Evolutionary conservation across 2,329 filamentous ascomycete species (phyloP).

Genomic region (Ophiostoma himal-ulmi): DNA sequence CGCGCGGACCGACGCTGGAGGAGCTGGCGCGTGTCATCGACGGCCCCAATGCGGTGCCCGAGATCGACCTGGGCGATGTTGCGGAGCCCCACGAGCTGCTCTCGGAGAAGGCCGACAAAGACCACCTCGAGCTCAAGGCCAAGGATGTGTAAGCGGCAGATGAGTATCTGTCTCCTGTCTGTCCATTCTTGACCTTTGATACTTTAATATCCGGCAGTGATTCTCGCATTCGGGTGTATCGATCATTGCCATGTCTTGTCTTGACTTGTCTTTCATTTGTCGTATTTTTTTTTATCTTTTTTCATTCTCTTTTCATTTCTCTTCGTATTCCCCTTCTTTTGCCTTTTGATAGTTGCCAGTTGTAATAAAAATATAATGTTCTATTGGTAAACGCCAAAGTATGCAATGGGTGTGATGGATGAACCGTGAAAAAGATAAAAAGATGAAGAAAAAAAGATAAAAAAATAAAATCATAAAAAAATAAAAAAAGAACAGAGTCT

Average conservation of each 20-base stretch:
- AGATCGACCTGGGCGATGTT: slow-evolving; percentile 18
- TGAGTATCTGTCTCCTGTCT: not conserved
- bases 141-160: not conserved
- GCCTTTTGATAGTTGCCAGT: not conserved
- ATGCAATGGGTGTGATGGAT: not conserved
- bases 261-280: not conserved
- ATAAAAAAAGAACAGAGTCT: too few species aligned
- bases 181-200: not conserved
- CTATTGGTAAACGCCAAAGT: slow-evolving; percentile 3
- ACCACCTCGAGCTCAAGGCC: slow-evolving; percentile 10
- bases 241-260: not conserved
- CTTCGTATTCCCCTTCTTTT: slow-evolving; percentile 4
- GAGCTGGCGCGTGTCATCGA: slow-evolving; percentile 49
- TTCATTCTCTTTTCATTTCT: not conserved
- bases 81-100: not conserved
- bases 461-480: too few species aligned
- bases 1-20: slow-evolving; percentile 23
- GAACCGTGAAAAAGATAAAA: not conserved
- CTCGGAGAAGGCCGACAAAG: slow-evolving; percentile 5
- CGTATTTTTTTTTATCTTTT: not conserved
- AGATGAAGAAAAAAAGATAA: not conserved
- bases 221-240: not conserved
- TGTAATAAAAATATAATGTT: slow-evolving; percentile 1
- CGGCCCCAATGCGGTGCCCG: slow-evolving; percentile 21
- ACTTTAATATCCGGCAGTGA: not conserved